Evolutionary conservation across 2,329 filamentous ascomycete genomes (phyloP).

Genomic region (Aspergillus amoenus): DNA sequence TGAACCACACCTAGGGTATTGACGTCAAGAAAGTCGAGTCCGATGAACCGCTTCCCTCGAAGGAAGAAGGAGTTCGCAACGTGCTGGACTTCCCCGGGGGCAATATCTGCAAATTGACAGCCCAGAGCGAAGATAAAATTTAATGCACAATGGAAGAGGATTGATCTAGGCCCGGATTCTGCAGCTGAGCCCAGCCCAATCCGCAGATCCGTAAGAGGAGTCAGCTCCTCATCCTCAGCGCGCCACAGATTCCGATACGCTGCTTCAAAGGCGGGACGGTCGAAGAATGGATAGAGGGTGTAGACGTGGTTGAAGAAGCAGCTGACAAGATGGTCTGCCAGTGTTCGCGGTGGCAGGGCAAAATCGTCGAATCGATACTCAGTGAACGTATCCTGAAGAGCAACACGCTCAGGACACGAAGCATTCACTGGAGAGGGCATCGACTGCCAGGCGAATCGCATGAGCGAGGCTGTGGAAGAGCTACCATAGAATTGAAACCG

Average conservation of each 20-base stretch:
- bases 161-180: slow-evolving; percentile 34
- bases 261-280: slow-evolving; percentile 41
- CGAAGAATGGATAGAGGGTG: slow-evolving; percentile 48
- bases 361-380: slow-evolving; percentile 32
- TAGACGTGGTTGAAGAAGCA: slow-evolving; percentile 42
- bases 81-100: slow-evolving; percentile 26
- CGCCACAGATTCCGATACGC: slow-evolving; percentile 44
- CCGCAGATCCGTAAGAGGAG: slow-evolving; percentile 21
- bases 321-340: slow-evolving; percentile 44
- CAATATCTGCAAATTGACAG: slow-evolving; percentile 40
- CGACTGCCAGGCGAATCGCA: slow-evolving; percentile 6
- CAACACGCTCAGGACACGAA: not conserved
- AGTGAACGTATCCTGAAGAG: slow-evolving; percentile 2
- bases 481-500: slow-evolving; percentile 7
- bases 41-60: slow-evolving; percentile 34
- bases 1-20: slow-evolving; percentile 44
- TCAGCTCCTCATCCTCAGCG: slow-evolving; percentile 18
- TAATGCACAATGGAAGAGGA: slow-evolving; percentile 44
- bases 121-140: slow-evolving; percentile 47
- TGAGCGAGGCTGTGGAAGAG: slow-evolving; percentile 6
- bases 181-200: slow-evolving; percentile 36
- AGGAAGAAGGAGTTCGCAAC: slow-evolving; percentile 36
- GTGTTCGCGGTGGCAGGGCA: slow-evolving; percentile 39
- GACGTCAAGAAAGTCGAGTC: slow-evolving; percentile 40
- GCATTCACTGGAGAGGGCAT: not conserved